Conservation (phyloP, 495 filamentous ascomycete species). For the Podospora australis region DNA sequence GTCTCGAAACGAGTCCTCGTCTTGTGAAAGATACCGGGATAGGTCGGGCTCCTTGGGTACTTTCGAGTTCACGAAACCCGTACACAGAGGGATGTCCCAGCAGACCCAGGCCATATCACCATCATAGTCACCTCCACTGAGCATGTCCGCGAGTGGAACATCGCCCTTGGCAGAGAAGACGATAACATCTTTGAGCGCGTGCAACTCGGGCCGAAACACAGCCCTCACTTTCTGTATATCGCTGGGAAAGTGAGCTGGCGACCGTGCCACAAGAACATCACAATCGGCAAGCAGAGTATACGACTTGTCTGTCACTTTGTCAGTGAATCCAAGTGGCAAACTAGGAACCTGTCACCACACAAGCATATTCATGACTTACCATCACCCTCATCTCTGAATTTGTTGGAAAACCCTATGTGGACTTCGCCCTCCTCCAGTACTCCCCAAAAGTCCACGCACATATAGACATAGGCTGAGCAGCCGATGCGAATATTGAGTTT, state of each 20-base stretch:
- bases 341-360: no score
- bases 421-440: conserved; percentile 69
- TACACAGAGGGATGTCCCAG: conserved; percentile 74
- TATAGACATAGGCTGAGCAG: conserved; percentile 70
- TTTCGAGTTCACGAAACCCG: conserved; percentile 65
- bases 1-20: conserved; percentile 46
- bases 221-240: conserved; percentile 70
- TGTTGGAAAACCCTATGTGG: conserved; percentile 71
- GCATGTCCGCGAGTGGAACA: conserved; percentile 65
- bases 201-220: conserved; percentile 58
- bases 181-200: conserved; percentile 76
- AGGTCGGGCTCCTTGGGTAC: conserved; percentile 45
- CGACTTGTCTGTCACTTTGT: conserved; percentile 42
- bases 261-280: conserved; percentile 81
- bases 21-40: conserved; percentile 51
- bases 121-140: conserved; percentile 94
- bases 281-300: conserved; percentile 57
- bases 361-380: no score
- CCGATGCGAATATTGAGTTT: conserved; percentile 66
- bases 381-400: conserved; percentile 53
- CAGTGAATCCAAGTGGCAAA: no score
- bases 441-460: conserved; percentile 72
- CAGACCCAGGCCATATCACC: conserved; percentile 88
- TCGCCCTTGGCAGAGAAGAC: conserved; percentile 71
- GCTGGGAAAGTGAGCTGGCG: conserved; percentile 70